Base-by-base conservation (phyloP, 176 grass and related monocot genomes). In the Thinopyrum elongatum region DNA sequence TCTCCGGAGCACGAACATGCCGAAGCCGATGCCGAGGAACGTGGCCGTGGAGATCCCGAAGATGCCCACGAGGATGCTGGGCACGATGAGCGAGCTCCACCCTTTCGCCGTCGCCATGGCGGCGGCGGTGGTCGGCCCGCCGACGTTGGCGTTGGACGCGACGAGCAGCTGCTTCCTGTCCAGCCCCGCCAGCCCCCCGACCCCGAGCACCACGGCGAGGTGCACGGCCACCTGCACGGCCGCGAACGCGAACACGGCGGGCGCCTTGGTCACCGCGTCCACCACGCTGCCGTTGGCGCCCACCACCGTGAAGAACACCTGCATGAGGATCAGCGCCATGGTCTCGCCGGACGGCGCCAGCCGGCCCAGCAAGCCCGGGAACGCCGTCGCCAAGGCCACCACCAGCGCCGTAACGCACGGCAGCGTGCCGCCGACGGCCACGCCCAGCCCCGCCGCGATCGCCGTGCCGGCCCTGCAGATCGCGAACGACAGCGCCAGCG, bases 241-340 rank as follows among this genome's bases (percentile, higher is more conserved):
- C 19, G 95, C 90, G 62, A 95, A 98, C 29, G 82, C 84, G 69
- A 95, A 93, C 30, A 98, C 86, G 76, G 92, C 49, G 8, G 93
- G 93, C 17, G 93, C 90, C 66, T 89, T 95, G 23, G 90, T 92
- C 44, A 94, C 89, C 21, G 92, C 96, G 80, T 94, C 91, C 22
- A 89, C 89, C 81, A 95, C 79, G 83, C 91, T 98, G 33, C 96
- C 96, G 76, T 92, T 98, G 74, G 91, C 93, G 3, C 93, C 96
- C 23, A 98, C 90, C 51, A 92, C 93, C 25, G 81, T 38, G 79
- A 98, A 95, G 88, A 98, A 98, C 77, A 95, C 93, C 93, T 95
- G 95, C 95, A 95, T 98, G 8, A 98, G 89, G 89, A 98, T 94
- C 63, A 95, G 71, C 58, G 95, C 93, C 78, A 98, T 86, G 17